Evolutionary conservation across 306 rosid genomes (phyloP).

Genomic region (Fagus crenata): DNA sequence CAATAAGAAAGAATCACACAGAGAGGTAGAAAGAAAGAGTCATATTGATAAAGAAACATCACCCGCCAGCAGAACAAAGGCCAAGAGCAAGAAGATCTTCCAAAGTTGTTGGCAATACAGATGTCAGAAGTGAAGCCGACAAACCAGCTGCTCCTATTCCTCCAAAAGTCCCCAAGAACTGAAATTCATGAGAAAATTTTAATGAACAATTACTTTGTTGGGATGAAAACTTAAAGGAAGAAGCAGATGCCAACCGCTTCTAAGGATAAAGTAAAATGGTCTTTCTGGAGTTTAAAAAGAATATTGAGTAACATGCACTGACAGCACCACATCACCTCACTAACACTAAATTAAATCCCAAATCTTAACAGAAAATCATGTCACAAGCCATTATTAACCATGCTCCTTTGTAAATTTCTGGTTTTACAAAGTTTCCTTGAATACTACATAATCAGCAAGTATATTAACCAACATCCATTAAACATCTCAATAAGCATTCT

Average conservation of each 20-base stretch:
- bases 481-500: not conserved
- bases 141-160: constrained; percentile 94
- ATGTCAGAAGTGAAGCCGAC: constrained; percentile 89
- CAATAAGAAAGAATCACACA: not conserved
- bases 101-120: constrained; percentile 74
- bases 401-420: too few relatives aligned
- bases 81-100: constrained; percentile 99
- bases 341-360: too few relatives aligned
- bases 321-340: not conserved
- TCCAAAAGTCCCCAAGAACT: constrained; percentile 84
- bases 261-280: not conserved
- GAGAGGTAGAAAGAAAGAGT: constrained; percentile 16
- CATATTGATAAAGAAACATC: constrained; percentile 30
- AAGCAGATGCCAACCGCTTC: not conserved
- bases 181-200: constrained; percentile 23
- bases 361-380: too few relatives aligned
- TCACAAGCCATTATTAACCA: too few relatives aligned
- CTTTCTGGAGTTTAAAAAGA: not conserved
- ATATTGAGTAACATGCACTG: not conserved
- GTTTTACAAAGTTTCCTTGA: too few relatives aligned
- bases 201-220: not conserved
- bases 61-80: constrained; percentile 98
- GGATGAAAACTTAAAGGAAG: not conserved
- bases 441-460: too few relatives aligned
- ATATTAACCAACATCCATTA: too few relatives aligned